Percentiles rank a stretch among this genome's conserved stretches.
Conservation (phyloP, 1,284 basidiomycete species). For the Cryptococcus sp. region DNA sequence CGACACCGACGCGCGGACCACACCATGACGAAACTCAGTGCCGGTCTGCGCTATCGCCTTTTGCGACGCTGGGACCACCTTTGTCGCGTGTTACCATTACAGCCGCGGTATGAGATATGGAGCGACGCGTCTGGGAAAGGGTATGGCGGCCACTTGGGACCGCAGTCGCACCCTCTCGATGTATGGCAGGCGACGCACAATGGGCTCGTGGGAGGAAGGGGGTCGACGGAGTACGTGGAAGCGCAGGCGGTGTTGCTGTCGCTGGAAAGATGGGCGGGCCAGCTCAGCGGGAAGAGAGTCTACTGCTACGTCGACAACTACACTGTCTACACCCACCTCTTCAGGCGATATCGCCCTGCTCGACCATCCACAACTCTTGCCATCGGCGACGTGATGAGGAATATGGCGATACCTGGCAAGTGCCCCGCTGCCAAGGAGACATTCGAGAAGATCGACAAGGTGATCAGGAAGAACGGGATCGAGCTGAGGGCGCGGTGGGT, state of each 20-base stretch:
- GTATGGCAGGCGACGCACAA: slow-evolving; percentile 11
- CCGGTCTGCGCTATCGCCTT: slow-evolving; percentile 9
- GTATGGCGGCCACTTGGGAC: slow-evolving; percentile 18
- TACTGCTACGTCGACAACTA: slow-evolving; percentile 19
- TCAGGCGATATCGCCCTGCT: slow-evolving; percentile 1
- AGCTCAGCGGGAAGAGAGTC: slow-evolving; percentile 13
- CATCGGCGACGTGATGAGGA: slow-evolving; percentile 3
- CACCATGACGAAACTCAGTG: slow-evolving; percentile 14
- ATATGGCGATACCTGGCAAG: neutral
- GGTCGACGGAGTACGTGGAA: slow-evolving; percentile 14
- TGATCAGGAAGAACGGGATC: slow-evolving; percentile 11
- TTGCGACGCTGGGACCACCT: slow-evolving; percentile 9
- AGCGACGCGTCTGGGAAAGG: slow-evolving; percentile 16
- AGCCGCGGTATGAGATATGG: slow-evolving; percentile 13
- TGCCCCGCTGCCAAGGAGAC: slow-evolving; percentile 2
- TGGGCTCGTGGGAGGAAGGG: neutral
- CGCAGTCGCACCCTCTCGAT: slow-evolving; percentile 13
- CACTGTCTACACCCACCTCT: slow-evolving; percentile 11
- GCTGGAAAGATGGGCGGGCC: slow-evolving; percentile 8
- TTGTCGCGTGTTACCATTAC: slow-evolving; percentile 1
- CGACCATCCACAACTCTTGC: slow-evolving; percentile 2
- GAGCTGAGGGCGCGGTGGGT: slow-evolving; percentile 15
- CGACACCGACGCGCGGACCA: no score
- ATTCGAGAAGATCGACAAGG: slow-evolving; percentile 13
- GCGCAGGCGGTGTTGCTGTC: slow-evolving; percentile 10